Evolutionary conservation across 371 early-diverging fungal genomes (phyloP).

Genomic region (Gilbertella persicaria): DNA sequence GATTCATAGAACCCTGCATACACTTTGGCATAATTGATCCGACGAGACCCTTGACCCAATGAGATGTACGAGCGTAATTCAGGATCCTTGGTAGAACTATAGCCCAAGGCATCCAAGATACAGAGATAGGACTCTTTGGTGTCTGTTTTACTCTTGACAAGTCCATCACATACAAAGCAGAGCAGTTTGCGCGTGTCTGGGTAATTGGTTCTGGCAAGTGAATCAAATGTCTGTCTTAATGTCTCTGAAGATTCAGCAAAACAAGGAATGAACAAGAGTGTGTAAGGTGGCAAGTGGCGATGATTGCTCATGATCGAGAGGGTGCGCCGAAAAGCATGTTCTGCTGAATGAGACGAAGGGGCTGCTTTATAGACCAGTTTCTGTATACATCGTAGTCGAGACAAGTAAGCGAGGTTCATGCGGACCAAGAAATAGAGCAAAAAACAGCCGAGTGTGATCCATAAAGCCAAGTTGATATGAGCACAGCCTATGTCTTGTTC

Average conservation of each 20-base stretch:
- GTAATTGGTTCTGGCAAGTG: constrained; percentile 50
- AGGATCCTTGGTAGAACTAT: constrained; percentile 43
- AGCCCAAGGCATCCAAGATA: constrained; percentile 45
- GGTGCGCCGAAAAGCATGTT: not conserved
- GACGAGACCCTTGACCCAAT: constrained; percentile 34
- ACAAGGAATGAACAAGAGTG: constrained; percentile 45
- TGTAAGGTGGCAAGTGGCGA: constrained; percentile 23
- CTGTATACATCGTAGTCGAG: constrained; percentile 39
- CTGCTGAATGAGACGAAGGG: not conserved
- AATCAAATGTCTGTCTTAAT: constrained; percentile 49
- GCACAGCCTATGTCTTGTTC: constrained; percentile 28
- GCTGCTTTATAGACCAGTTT: constrained; percentile 18
- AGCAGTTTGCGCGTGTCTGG: constrained; percentile 50
- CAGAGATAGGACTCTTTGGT: constrained; percentile 39
- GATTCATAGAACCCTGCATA: constrained; percentile 52
- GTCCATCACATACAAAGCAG: constrained; percentile 54
- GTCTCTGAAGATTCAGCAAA: constrained; percentile 43
- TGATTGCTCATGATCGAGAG: not conserved
- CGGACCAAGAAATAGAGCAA: constrained; percentile 43
- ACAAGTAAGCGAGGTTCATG: constrained; percentile 45
- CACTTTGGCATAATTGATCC: constrained; percentile 46
- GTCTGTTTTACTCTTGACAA: constrained; percentile 25
- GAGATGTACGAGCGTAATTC: constrained; percentile 43
- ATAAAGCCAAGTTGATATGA: constrained; percentile 41
- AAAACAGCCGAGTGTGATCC: constrained; percentile 48